Base-by-base conservation (phyloP, 208 protist species). In the Endotrypanum monterogeii region DNA sequence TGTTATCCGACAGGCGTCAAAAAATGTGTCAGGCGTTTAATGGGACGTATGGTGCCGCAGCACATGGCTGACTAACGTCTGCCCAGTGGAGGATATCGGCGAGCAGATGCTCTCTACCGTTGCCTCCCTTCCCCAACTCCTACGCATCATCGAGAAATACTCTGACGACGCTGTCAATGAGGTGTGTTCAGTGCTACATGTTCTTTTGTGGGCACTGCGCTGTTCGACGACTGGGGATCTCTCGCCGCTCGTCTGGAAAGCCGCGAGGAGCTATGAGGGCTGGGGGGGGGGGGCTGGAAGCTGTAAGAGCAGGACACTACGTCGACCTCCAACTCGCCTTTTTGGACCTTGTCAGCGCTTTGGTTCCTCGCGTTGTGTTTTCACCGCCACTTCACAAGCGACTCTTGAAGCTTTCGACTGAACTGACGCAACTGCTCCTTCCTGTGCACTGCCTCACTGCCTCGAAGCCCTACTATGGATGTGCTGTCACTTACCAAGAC, bases 31-130 rank as follows among this genome's bases (percentile, higher is more conserved):
- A 3, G 70, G 71, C 0, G 56, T 76, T 20, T 41, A 61, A 28
- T 76, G 66, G 71, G 76, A 73, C 18, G 50, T 81, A 25, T 76
- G 76, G 76, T 81, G 76, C 71, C 76, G 76, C 39, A 76, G 71
- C 76, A 73, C 56, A 56, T 81, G 76, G 76, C 39, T 81, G 52
- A 48, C 71, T 9, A 81, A 81, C 71, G 73, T 66, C 8, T 81
- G 76, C 46, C 71, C 76, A 14, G 71, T 81, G 48, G 70, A 76
- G n/a, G 76, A 81, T 28, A 41, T 81, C 14, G 65, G 76, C 39
- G 65, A 54, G 23, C 57, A 65, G 50, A 71, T 71, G 30, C 48
- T 61, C 32, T 9, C 66, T 28, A 73, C 51, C n/a, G 50, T 81
- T 11, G 44, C 44, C 12, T 23, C 46, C 37, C 76, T 81, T 12